These are phyloP conservation scores for Leishmania aethiopica DNA, from an alignment of 208 protist genomes.

Conservation along the genomic window DNA sequence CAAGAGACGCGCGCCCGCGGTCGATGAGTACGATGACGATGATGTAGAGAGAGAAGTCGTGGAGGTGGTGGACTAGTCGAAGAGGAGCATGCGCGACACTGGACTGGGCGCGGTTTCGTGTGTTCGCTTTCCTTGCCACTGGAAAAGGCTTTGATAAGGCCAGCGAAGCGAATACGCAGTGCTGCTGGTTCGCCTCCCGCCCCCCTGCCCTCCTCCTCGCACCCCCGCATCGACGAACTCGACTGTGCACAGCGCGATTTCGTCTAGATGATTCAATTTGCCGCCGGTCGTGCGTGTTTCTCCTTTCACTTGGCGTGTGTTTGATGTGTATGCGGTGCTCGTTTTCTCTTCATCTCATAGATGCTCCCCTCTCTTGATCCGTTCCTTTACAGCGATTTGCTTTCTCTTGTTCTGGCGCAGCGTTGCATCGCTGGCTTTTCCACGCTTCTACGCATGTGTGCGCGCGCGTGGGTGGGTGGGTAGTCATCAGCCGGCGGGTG, in stretches of 20 bases:
- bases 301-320: neutral
- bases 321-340: neutral
- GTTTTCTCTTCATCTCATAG: neutral
- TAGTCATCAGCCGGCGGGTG: neutral
- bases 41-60: neutral
- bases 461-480: neutral
- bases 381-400: neutral
- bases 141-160: neutral
- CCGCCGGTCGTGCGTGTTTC: neutral
- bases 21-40: slow-evolving; percentile 7
- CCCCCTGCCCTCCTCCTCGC: neutral
- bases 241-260: neutral
- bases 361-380: neutral
- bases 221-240: neutral
- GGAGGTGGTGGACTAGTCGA: slow-evolving; percentile 12
- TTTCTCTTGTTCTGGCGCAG: no score
- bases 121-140: neutral
- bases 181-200: neutral
- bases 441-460: no score
- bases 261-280: neutral
- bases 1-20: neutral
- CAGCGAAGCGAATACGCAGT: neutral
- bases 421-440: no score
- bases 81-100: neutral
- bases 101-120: no score